Evolutionary conservation across 306 rosid genomes (phyloP).

Genomic region (Ormosia emarginata): DNA sequence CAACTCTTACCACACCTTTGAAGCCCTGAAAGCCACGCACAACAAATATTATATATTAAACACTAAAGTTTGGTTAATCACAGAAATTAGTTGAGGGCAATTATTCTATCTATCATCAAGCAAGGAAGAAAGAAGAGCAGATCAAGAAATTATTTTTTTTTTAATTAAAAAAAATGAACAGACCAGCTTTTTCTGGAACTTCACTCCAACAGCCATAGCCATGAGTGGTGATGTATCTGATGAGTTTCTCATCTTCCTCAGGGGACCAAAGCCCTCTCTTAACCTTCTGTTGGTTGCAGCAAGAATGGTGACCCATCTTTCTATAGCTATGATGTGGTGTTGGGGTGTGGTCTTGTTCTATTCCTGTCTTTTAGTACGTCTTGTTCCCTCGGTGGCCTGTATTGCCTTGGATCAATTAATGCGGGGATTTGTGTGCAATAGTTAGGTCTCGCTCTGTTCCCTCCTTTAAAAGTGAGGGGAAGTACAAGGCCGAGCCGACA

Average conservation of each 20-base stretch:
- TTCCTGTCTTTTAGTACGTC: background rate
- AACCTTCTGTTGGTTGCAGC: slow-evolving; percentile 98
- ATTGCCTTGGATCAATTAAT: slow-evolving; percentile 22
- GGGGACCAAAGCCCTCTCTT: slow-evolving; percentile 99
- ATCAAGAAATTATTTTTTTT: background rate
- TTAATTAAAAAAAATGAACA: background rate
- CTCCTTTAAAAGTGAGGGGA: slow-evolving; percentile 35
- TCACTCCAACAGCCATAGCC: slow-evolving; percentile 99
- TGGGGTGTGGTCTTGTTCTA: background rate
- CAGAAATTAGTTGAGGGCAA: background rate
- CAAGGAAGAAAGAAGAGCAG: background rate
- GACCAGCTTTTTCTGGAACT: slow-evolving; percentile 98
- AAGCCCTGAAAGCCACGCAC: slow-evolving; percentile 53
- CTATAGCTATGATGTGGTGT: background rate
- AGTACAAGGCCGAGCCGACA: slow-evolving; percentile 55
- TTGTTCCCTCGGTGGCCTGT: slow-evolving; percentile 20
- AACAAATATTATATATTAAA: background rate
- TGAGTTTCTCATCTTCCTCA: slow-evolving; percentile 95
- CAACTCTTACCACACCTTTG: slow-evolving; percentile 99
- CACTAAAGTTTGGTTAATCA: background rate
- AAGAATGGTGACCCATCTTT: slow-evolving; percentile 90
- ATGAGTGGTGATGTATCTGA: slow-evolving; percentile 81
- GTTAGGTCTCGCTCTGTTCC: slow-evolving; percentile 23
- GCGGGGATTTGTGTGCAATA: slow-evolving; percentile 29
- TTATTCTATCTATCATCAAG: background rate